Percentiles rank a stretch among this genome's conserved stretches.
These are phyloP conservation scores for Eimeria maxima DNA, from an alignment of 169 alveolate genomes.

Conservation along the genomic window DNA sequence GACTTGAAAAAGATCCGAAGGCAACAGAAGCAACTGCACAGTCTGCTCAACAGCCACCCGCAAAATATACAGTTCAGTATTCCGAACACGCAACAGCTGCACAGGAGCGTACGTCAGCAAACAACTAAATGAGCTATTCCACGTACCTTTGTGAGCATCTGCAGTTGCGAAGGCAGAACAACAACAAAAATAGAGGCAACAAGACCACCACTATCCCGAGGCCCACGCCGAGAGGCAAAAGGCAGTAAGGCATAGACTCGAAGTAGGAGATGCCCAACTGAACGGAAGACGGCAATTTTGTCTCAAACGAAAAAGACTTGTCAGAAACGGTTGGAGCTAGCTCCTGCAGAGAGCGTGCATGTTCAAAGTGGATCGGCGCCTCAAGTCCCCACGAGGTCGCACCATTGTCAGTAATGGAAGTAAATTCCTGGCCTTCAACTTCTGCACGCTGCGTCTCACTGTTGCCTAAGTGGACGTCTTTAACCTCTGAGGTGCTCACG, in stretches of 20 bases:
- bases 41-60: neutral
- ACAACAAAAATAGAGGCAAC: constrained; percentile 40
- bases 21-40: constrained; percentile 68
- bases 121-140: too few species aligned
- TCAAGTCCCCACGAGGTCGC: neutral
- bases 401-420: neutral
- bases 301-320: neutral
- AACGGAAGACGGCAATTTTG: neutral
- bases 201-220: constrained; percentile 42
- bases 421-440: neutral
- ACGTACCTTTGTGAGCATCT: constrained; percentile 29
- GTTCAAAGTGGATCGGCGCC: neutral
- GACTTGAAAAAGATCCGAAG: constrained; percentile 54
- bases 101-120: neutral
- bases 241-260: constrained; percentile 62
- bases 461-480: neutral
- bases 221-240: constrained; percentile 18
- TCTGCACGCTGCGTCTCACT: neutral
- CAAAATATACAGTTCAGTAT: neutral
- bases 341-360: constrained; percentile 30
- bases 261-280: constrained; percentile 6
- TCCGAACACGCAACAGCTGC: neutral
- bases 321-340: neutral
- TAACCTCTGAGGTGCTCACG: neutral
- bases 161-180: constrained; percentile 62